phyloP scores from a whole-genome alignment of 768 basidiomycete species.

The Boletus edulis region DNA sequence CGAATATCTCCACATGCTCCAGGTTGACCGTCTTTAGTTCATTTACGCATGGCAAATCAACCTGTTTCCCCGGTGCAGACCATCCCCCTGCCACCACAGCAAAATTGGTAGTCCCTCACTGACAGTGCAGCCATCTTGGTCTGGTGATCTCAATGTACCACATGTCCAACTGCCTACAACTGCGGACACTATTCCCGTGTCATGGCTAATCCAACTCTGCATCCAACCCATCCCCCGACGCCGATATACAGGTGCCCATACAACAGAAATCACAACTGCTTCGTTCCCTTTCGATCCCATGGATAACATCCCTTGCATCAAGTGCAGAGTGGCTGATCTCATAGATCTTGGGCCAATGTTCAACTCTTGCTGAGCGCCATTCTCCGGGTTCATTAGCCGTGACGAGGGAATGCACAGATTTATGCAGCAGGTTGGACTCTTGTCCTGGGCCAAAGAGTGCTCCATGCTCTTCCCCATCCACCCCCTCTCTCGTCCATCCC shows the following conservation, averaged over 20 bases:
- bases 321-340: no score
- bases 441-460: no score
- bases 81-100: background rate
- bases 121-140: conserved; percentile 7
- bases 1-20: conserved; percentile 22
- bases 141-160: conserved; percentile 20
- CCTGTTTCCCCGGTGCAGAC: conserved; percentile 22
- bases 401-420: no score
- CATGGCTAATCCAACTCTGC: conserved; percentile 73
- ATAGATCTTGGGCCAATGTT: no score
- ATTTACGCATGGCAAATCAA: conserved; percentile 19
- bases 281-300: background rate
- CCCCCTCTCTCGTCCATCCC: no score
- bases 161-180: conserved; percentile 28
- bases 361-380: no score
- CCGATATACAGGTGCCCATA: conserved; percentile 34
- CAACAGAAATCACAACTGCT: conserved; percentile 21
- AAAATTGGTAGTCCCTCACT: conserved; percentile 4
- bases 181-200: conserved; percentile 46
- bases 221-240: conserved; percentile 74
- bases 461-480: no score
- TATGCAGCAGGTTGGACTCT: no score
- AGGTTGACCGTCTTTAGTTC: conserved; percentile 9
- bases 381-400: no score
- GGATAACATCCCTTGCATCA: no score